phyloP scores from a whole-genome alignment of 2,329 filamentous ascomycete species.

The Beauveria australis region DNA sequence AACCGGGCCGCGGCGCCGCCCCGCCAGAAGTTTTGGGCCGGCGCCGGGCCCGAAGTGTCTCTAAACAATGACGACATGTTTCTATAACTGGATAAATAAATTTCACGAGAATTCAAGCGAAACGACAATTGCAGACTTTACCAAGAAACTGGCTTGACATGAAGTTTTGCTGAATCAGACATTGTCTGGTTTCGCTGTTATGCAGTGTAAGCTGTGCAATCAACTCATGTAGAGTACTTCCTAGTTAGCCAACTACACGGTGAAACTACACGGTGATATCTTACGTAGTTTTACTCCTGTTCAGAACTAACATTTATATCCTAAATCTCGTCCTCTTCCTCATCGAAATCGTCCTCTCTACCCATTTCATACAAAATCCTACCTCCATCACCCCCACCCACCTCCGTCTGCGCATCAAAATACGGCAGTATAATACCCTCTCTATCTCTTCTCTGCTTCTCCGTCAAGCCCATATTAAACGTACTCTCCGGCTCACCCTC shows the following conservation, averaged over 20 bases:
- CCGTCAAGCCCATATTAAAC: conserved; percentile 79
- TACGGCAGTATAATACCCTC: conserved; percentile 91
- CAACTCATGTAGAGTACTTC: too few relatives aligned
- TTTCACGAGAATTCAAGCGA: too few relatives aligned
- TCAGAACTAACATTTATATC: too few relatives aligned
- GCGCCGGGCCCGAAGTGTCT: too few relatives aligned
- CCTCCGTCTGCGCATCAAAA: conserved; percentile 85
- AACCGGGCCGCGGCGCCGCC: not conserved
- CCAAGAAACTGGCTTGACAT: too few relatives aligned
- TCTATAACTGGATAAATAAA: too few relatives aligned
- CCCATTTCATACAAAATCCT: conserved; percentile 97
- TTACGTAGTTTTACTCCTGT: not conserved
- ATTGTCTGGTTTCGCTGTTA: too few relatives aligned
- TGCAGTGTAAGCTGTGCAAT: too few relatives aligned
- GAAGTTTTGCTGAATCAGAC: too few relatives aligned
- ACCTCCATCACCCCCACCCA: conserved; percentile 74
- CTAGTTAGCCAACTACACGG: not conserved
- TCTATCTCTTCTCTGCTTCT: conserved; percentile 78
- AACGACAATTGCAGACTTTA: too few relatives aligned
- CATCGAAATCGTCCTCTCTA: conserved; percentile 91
- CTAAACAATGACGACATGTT: too few relatives aligned
- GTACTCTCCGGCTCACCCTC: conserved; percentile 61
- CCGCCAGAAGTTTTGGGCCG: not conserved
- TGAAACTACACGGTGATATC: not conserved
- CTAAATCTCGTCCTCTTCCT: conserved; percentile 86